phyloP scores from a whole-genome alignment of 2,329 filamentous ascomycete genomes.

The Xylaria sp. region DNA sequence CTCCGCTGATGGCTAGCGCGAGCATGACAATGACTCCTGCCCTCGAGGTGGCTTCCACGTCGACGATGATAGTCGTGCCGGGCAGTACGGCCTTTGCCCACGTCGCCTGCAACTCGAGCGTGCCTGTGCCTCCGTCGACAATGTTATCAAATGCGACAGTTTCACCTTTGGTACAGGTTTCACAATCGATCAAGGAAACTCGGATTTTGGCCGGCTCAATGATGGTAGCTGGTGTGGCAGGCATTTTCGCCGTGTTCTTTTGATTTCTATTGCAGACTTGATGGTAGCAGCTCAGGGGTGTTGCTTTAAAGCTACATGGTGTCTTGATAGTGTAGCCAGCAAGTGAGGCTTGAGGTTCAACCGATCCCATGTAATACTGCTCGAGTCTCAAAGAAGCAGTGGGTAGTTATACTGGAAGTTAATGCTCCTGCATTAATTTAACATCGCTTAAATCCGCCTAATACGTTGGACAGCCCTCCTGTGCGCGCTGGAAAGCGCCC shows the following conservation, averaged over 20 bases:
- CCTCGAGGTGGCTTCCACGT: slow-evolving; percentile 13
- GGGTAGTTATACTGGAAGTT: slow-evolving; percentile 2
- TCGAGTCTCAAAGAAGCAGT: neutral
- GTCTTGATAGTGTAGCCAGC: neutral
- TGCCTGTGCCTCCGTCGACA: slow-evolving; percentile 11
- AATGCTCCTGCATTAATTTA: neutral
- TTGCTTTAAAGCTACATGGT: neutral
- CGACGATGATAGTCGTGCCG: slow-evolving; percentile 7
- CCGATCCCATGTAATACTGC: neutral
- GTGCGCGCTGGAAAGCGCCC: slow-evolving; percentile 70
- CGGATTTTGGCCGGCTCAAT: slow-evolving; percentile 6
- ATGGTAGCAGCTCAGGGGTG: neutral
- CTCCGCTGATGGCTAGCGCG: slow-evolving; percentile 4
- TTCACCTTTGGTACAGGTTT: slow-evolving; percentile 26
- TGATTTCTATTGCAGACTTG: slow-evolving; percentile 9
- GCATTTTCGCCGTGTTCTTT: slow-evolving; percentile 17
- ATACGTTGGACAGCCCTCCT: slow-evolving; percentile 60
- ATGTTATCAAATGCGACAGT: slow-evolving; percentile 19
- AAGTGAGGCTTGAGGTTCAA: neutral
- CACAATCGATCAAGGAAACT: slow-evolving; percentile 14
- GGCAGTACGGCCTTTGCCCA: slow-evolving; percentile 2
- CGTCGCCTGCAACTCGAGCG: neutral
- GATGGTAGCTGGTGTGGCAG: slow-evolving; percentile 10
- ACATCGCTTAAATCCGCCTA: slow-evolving; percentile 34
- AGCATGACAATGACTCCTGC: slow-evolving; percentile 29